Conservation (phyloP, 1,139 yeast species). For the Pichiaceae sp. region DNA sequence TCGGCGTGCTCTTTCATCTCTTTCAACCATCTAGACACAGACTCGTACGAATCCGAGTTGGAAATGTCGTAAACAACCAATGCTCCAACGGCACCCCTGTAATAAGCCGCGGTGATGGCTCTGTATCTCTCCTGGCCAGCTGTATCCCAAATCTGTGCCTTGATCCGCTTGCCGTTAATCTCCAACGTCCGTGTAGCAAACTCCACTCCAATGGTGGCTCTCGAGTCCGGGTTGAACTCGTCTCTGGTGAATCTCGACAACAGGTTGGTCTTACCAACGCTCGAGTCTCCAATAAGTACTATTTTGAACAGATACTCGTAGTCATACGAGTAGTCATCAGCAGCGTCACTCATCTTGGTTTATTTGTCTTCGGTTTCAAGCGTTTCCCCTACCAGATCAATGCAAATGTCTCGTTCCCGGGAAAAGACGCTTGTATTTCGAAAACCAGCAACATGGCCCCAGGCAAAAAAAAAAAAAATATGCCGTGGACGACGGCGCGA, state of each 20-base stretch:
- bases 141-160: constrained; percentile 99
- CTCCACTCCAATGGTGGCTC: constrained; percentile 96
- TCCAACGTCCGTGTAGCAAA: constrained; percentile 95
- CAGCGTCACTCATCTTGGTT: constrained; percentile 26
- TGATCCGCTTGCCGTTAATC: constrained; percentile 90
- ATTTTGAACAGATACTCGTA: constrained; percentile 94
- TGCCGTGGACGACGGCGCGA: too few species aligned
- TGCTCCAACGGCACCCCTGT: constrained; percentile 98
- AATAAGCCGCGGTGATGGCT: constrained; percentile 95
- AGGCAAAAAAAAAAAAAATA: too few species aligned
- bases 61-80: constrained; percentile 92
- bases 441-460: too few species aligned
- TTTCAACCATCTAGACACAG: constrained; percentile 90
- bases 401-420: too few species aligned
- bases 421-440: too few species aligned
- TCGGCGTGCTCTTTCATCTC: constrained; percentile 96
- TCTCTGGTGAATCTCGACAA: constrained; percentile 90
- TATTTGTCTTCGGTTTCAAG: background rate
- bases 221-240: constrained; percentile 89
- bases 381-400: too few species aligned
- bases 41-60: constrained; percentile 86
- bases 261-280: constrained; percentile 94
- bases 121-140: constrained; percentile 99
- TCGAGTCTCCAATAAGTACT: constrained; percentile 94
- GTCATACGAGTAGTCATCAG: constrained; percentile 79